Conservation (phyloP, 306 rosid species). For the Cicer chorassanicum region DNA sequence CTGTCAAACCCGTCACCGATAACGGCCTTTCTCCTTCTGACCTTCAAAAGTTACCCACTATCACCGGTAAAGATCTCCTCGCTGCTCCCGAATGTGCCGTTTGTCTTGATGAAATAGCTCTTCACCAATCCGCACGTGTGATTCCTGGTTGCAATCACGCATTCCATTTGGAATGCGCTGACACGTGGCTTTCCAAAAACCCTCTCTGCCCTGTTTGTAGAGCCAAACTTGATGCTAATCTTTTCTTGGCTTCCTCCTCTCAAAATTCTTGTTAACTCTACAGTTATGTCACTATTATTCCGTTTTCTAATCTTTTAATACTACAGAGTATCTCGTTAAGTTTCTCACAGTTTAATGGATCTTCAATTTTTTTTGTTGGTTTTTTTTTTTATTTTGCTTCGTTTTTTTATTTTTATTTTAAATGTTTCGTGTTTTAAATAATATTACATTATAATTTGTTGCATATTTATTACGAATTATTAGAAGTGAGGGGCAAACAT, state of each 20-base stretch:
- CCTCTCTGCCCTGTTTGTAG: conserved; percentile 75
- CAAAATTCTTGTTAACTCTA: conserved; percentile 42
- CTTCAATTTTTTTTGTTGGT: no score
- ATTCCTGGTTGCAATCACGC: conserved; percentile 83
- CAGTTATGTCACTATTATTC: no score
- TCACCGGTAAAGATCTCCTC: conserved; percentile 58
- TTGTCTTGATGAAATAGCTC: conserved; percentile 70
- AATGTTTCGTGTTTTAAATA: no score
- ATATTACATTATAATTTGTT: no score
- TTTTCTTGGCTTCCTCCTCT: conserved; percentile 36
- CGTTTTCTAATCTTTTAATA: no score
- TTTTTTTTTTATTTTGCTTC: no score
- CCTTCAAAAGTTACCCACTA: conserved; percentile 62
- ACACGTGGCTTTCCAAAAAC: conserved; percentile 79
- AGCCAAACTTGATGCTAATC: conserved; percentile 56
- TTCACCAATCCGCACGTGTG: conserved; percentile 63
- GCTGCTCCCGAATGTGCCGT: conserved; percentile 69
- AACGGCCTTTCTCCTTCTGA: conserved; percentile 64
- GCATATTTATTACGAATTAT: no score
- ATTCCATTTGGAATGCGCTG: conserved; percentile 77
- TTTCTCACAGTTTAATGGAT: no score
- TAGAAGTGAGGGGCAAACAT: no score
- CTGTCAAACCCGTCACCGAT: conserved; percentile 38
- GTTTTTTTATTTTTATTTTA: no score
- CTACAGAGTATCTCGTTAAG: no score